Conservation (phyloP, 768 basidiomycete genomes). For the Russula emetica region DNA sequence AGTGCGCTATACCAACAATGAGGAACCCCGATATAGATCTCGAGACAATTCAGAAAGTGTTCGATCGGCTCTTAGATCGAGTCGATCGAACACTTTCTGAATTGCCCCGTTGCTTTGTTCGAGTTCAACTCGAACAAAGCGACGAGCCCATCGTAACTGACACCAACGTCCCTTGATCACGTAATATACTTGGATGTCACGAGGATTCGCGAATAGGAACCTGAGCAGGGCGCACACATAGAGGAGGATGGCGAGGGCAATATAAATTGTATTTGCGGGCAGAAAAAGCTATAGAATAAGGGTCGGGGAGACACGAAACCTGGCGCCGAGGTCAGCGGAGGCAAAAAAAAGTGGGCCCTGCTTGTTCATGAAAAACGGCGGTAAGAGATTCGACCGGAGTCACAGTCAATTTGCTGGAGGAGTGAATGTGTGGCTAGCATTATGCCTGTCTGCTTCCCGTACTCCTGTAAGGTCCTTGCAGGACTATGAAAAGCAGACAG, state of each 20-base stretch:
- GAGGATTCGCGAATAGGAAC: background rate
- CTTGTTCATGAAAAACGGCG: background rate
- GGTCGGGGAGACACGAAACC: background rate
- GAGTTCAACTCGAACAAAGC: too few relatives aligned
- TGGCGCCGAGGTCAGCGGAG: background rate
- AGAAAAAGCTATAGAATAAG: background rate
- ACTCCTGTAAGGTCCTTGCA: background rate
- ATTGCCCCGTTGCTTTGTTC: too few relatives aligned
- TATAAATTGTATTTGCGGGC: background rate
- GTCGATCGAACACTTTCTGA: background rate
- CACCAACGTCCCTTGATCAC: background rate
- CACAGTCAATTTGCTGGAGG: background rate
- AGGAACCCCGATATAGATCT: too few relatives aligned
- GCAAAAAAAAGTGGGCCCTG: background rate
- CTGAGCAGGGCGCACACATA: background rate
- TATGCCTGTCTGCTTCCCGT: background rate
- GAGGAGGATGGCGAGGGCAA: background rate
- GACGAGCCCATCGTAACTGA: background rate
- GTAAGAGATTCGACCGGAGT: background rate
- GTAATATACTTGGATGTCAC: background rate
- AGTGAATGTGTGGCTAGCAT: too few relatives aligned
- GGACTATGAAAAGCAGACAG: background rate
- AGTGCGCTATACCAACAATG: constrained; percentile 31
- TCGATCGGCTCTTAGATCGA: too few relatives aligned
- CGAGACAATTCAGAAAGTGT: too few relatives aligned